phyloP scores from a whole-genome alignment of 768 basidiomycete genomes.

The Suillus subalutaceus region DNA sequence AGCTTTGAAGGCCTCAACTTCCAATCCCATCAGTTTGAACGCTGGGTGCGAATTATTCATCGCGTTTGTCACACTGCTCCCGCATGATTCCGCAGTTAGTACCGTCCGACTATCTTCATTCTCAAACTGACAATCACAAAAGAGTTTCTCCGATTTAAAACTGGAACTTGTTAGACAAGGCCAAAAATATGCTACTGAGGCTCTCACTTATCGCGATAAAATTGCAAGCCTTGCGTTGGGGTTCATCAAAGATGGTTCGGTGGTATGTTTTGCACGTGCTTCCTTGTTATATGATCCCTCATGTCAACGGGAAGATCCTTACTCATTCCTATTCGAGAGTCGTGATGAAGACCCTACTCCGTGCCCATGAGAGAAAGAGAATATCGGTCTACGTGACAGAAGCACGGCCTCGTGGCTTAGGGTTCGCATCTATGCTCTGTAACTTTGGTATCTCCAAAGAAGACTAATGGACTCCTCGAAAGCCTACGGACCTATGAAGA shows the following conservation, averaged over 20 bases:
- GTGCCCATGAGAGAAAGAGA: slow-evolving; percentile 88
- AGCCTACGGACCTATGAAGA: slow-evolving; percentile 92
- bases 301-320: slow-evolving; percentile 65
- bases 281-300: slow-evolving; percentile 15
- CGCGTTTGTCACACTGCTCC: slow-evolving; percentile 83
- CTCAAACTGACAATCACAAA: slow-evolving; percentile 7
- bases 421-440: slow-evolving; percentile 53
- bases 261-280: slow-evolving; percentile 50
- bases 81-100: slow-evolving; percentile 79
- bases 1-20: slow-evolving; percentile 58
- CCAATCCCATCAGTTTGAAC: slow-evolving; percentile 81
- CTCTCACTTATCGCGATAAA: slow-evolving; percentile 83
- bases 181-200: slow-evolving; percentile 73
- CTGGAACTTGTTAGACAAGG: slow-evolving; percentile 82
- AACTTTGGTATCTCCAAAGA: slow-evolving; percentile 14
- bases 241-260: slow-evolving; percentile 95
- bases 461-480: slow-evolving; percentile 17
- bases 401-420: slow-evolving; percentile 86
- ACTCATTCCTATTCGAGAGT: slow-evolving; percentile 97
- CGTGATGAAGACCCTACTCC: slow-evolving; percentile 89
- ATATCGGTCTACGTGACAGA: slow-evolving; percentile 98
- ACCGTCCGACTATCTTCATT: slow-evolving; percentile 17
- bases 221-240: slow-evolving; percentile 88
- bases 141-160: slow-evolving; percentile 88
- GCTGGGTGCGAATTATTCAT: slow-evolving; percentile 93